Evolutionary conservation across 2,329 filamentous ascomycete species (phyloP), one percentile per base, ranked within the genome.

Genomic region (Periconia sp.): DNA sequence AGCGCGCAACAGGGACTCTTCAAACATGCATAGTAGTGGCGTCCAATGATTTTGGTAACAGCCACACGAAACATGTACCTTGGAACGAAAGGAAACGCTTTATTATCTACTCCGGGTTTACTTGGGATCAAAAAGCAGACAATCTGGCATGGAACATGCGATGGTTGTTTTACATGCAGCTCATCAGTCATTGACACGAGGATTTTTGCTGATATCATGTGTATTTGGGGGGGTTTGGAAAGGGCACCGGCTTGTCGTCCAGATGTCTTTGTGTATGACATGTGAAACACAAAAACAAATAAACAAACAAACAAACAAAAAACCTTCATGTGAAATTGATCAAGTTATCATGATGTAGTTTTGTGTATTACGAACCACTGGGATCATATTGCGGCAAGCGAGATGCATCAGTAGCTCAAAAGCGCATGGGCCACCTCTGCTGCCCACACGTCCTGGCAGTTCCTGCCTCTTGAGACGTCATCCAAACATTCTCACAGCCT

Each of bases 401-500:
- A 52, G 44, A 30, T 19, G 7, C 42, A 44, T 30, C 15, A 35
- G 13, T 37, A n/a, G 11, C 11, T 13, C 33, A 11, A 37, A 3
- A 13, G 61, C 61, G 56, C 53, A 62, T 52, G 57, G 56, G 54
- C 52, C 59, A 53, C 20, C 27, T n/a, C 23, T 14, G 41, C 52
- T 47, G 43, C 50, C 60, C 55, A 56, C 55, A 56, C 56, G 52
- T 49, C 50, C n/a, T n/a, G n/a, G n/a, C 49, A 40, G 49, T 55
- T 50, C 52, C 49, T 52, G 50, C 43, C 41, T n/a, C n/a, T 20
- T 45, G 41, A 33, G 69, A 71, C 69, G 68, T 72, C 68, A 71
- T 72, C 61, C 60, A 64, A 61, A 65, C 56, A 66, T 55, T 58
- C 55, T 61, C 57, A 60, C 61, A 62, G 63, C 65, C 63, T 63